A percentile compares a stretch with the other conserved stretches of the same genome.
phyloP scores from a whole-genome alignment of 495 filamentous ascomycete genomes.

The Hapsidospora chrysogenum region DNA sequence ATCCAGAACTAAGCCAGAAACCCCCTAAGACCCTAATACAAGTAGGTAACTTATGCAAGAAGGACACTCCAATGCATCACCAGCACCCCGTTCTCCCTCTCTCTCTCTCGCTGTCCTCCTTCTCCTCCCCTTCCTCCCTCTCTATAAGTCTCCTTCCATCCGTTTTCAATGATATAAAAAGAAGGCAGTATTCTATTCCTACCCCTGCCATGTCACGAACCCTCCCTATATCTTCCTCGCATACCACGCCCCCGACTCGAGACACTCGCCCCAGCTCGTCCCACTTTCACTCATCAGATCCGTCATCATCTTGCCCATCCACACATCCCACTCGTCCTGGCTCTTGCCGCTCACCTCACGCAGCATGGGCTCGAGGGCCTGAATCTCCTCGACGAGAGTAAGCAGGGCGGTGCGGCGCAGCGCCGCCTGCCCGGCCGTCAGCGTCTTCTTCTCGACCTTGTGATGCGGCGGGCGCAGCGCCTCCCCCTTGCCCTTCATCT shows the following conservation, averaged over 20 bases:
- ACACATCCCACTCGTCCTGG: conserved; percentile 82
- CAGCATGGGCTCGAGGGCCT: conserved; percentile 69
- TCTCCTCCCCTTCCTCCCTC: too few species aligned
- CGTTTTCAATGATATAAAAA: too few species aligned
- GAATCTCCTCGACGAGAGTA: conserved; percentile 75
- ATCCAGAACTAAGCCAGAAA: too few species aligned
- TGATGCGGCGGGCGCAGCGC: conserved; percentile 8
- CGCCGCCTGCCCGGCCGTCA: conserved; percentile 58
- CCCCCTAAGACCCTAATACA: too few species aligned
- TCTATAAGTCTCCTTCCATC: too few species aligned
- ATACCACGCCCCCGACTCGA: conserved; percentile 94
- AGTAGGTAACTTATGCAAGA: too few species aligned
- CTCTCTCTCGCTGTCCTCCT: too few species aligned
- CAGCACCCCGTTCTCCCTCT: too few species aligned
- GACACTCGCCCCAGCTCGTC: conserved; percentile 68
- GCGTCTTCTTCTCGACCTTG: conserved; percentile 16
- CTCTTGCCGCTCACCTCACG: conserved; percentile 71
- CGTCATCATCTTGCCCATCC: conserved; percentile 74
- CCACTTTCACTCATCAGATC: conserved; percentile 67
- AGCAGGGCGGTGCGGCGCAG: conserved; percentile 63
- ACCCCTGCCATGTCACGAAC: not conserved
- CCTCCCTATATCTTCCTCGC: conserved; percentile 39
- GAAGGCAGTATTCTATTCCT: too few species aligned
- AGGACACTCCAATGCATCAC: too few species aligned
- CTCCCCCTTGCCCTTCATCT: conserved; percentile 16